These are phyloP conservation scores for Colletotrichum australisinense DNA, from an alignment of 2,329 filamentous ascomycete species.

Conservation along the genomic window DNA sequence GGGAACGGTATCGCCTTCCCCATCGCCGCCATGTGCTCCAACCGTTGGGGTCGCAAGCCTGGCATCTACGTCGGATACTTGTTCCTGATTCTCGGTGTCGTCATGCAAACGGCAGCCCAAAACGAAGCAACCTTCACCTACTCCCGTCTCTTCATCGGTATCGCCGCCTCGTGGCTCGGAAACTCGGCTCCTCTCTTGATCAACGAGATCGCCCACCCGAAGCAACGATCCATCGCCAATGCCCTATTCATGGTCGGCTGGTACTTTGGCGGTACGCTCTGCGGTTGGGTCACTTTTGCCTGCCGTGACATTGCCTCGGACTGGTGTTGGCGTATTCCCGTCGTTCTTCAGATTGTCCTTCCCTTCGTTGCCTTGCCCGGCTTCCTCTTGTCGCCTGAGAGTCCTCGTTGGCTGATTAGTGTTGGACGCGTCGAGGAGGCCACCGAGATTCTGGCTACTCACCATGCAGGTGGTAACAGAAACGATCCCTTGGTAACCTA, in stretches of 20 bases:
- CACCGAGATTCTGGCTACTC: conserved; percentile 49
- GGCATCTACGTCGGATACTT: conserved; percentile 26
- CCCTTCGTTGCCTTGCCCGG: conserved; percentile 48
- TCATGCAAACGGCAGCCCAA: conserved; percentile 41
- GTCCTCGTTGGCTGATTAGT: conserved; percentile 44
- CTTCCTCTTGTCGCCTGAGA: conserved; percentile 44
- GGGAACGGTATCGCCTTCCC: conserved; percentile 46
- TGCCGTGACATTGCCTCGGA: conserved; percentile 18
- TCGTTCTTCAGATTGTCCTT: conserved; percentile 57
- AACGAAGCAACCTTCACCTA: conserved; percentile 45
- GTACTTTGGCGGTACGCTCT: conserved; percentile 49
- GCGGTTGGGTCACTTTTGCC: conserved; percentile 44
- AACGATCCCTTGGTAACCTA: conserved; percentile 51
- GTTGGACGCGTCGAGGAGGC: conserved; percentile 44
- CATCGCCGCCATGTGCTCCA: conserved; percentile 51
- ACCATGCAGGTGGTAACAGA: conserved; percentile 54
- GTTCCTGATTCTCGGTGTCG: conserved; percentile 30
- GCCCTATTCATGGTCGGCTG: conserved; percentile 23
- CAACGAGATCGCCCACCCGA: conserved; percentile 47
- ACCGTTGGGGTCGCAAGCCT: conserved; percentile 30
- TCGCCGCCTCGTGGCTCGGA: conserved; percentile 43
- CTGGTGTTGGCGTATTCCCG: conserved; percentile 32
- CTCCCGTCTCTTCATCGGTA: conserved; percentile 47
- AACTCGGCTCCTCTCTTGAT: conserved; percentile 47
- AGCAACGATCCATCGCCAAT: conserved; percentile 38